Conservation (phyloP, 805 yeast species). For the Teunomyces tritomae region DNA sequence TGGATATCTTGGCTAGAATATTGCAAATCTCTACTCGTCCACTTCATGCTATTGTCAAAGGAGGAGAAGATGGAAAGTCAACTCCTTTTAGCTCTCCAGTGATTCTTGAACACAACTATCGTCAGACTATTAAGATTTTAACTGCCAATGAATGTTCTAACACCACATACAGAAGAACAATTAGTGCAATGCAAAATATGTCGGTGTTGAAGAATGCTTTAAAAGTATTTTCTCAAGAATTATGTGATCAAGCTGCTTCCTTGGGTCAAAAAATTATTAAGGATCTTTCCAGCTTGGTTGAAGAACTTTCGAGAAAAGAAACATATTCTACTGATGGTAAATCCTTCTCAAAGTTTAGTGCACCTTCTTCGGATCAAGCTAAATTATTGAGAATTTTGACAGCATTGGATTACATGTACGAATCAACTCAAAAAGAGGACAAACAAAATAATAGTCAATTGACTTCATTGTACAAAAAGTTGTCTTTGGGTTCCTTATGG, state of each 20-base stretch:
- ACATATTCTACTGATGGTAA: constrained; percentile 48
- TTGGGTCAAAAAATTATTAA: constrained; percentile 53
- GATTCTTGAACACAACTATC: constrained; percentile 61
- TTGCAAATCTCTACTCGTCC: constrained; percentile 78
- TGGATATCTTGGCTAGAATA: constrained; percentile 74
- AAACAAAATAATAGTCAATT: constrained; percentile 45
- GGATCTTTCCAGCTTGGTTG: constrained; percentile 52
- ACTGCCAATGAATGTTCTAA: constrained; percentile 83
- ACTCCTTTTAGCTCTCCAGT: constrained; percentile 50
- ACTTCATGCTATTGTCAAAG: constrained; percentile 50
- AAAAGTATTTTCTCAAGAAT: constrained; percentile 61
- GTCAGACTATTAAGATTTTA: constrained; percentile 62
- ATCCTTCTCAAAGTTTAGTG: constrained; percentile 64
- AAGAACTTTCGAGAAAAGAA: constrained; percentile 38
- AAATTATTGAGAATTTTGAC: constrained; percentile 82
- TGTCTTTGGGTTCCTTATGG: constrained; percentile 81
- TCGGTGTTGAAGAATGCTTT: constrained; percentile 61
- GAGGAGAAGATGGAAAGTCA: constrained; percentile 13
- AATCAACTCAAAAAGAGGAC: constrained; percentile 32
- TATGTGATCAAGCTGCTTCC: constrained; percentile 60
- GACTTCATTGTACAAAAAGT: constrained; percentile 58
- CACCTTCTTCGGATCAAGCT: constrained; percentile 83
- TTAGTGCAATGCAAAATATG: constrained; percentile 76
- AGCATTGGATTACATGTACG: constrained; percentile 80
- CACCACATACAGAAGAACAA: constrained; percentile 78